phyloP scores from a whole-genome alignment of 2,329 filamentous ascomycete genomes.

The Akanthomyces muscarius region DNA sequence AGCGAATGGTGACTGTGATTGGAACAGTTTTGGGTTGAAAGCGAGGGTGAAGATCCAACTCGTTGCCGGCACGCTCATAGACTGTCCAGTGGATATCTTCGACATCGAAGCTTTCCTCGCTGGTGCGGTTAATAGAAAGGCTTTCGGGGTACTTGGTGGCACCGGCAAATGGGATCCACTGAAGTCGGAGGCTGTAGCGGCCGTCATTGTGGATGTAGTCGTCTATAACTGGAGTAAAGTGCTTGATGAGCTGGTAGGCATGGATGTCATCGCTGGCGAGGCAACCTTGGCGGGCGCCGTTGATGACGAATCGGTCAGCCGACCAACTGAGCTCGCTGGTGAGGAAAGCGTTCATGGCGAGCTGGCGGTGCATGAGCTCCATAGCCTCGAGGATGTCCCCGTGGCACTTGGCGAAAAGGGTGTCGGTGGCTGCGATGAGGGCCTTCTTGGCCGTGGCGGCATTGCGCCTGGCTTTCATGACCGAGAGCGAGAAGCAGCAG shows the following conservation, averaged over 20 bases:
- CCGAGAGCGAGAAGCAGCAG: neutral
- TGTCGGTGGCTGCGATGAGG: neutral
- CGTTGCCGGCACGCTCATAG: neutral
- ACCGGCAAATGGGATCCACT: neutral
- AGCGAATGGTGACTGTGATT: neutral
- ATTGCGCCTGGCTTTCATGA: neutral
- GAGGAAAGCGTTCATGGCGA: neutral
- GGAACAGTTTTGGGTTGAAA: neutral
- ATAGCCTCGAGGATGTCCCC: neutral
- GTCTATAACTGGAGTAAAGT: too few species aligned
- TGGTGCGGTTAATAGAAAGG: neutral
- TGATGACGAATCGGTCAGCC: neutral
- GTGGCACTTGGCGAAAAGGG: neutral
- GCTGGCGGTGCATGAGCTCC: constrained; percentile 13
- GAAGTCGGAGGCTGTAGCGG: neutral
- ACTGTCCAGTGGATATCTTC: neutral
- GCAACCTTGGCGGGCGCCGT: constrained; percentile 1
- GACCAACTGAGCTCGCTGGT: constrained; percentile 1
- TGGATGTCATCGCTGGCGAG: neutral
- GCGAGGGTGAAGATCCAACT: neutral
- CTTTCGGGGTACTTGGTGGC: neutral
- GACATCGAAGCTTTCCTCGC: neutral
- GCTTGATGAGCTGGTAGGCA: neutral
- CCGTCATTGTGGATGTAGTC: neutral
- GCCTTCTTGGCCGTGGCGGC: neutral